Base-by-base conservation (phyloP, 2,329 filamentous ascomycete genomes). In the Neonectria magnoliae region DNA sequence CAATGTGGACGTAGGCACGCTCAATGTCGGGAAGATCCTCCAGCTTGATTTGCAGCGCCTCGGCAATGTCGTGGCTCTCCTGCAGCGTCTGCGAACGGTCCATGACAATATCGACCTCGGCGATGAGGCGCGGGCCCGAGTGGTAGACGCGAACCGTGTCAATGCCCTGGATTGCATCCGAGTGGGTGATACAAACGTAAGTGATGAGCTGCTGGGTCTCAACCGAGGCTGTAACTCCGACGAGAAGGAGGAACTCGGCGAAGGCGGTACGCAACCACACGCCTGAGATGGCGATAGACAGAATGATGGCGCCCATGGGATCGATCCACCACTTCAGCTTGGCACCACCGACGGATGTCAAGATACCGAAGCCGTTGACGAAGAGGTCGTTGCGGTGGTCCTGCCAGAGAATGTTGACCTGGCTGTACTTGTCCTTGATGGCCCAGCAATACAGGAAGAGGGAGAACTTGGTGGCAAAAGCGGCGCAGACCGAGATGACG, bases 21-120 rank as follows among this genome's bases (percentile, higher is more conserved):
- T 98, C 96, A 10, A 98, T 90, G 76, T 97, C 91, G 0, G 96
- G 95, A 68, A 99, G 80, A 61, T 90, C 92, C 85, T 99, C 96
- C 3, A 98, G 84, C 83, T 98, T 98, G 67, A 92, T 92, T 84
- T 99, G 96, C 73, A 99, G 84, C 73, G 91, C 94, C 80, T 99
- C 96, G 0, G 96, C 95, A 13, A 98, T 88, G 75, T 99, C 96
- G 78, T 99, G 96, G 0, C 94, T 96, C 57, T 90, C 90, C 67
- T 87, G 85, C 16, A 99, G 86, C 2, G 89, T 88, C 59, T 90
- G 87, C 1, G 88, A 83, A 0, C 90, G 88, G 71, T 94, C 89
- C 93, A 98, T 97, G 74, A 98, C 95, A 60, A 98, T 90, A 76
- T 99, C 96, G 41, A 98, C 93, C 83, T 99, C 96, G 71, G 97